Evolutionary conservation across 345 rosid genomes (phyloP), one percentile per base, ranked within the genome.

Genomic region (Odontarrhena argentea): DNA sequence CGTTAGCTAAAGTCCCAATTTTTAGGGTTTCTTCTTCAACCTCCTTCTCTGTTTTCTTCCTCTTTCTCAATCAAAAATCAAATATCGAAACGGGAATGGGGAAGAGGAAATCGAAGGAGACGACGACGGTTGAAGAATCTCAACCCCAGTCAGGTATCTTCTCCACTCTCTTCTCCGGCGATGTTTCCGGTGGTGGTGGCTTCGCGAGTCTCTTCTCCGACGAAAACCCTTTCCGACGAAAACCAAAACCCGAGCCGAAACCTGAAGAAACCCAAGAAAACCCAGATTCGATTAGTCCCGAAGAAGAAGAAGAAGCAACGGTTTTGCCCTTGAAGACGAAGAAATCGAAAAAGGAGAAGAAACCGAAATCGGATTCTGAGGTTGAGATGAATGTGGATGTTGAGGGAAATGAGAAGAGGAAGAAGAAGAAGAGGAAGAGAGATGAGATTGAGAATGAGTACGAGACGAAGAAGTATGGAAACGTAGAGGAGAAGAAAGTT

Each of bases 391-490:
- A 64, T 26, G 55, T 7, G 41, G 67, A 70, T 7, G 48, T 9
- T 36, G 66, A 51, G 4, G 78, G 51, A 61, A 38, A 2, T 12
- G 60, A 37, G 7, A 75, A 66, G 52, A 76, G 67, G 55, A 80
- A 68, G 78, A 82, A 60, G 74, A 88, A 82, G 81, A 91, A 94
- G 61, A 87, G 97, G 79, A 95, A 89, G 78, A 85, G 96, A 67
- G 97, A 91, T 68, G 99, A 91, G 68, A 63, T 89, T 15, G 99
- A 95, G 92, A 75, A 55, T 11, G 87, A 78, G 3, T 95, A 95
- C 65, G 96, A 89, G 83, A 78, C 65, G 71, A 81, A 70, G 65
- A 89, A 74, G 78, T 89, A 91, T 34, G 99, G 96, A 12, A 45
- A 22, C 13, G 74, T 30, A 28, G 32, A 32, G 36, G 61, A 58